Percentiles rank a stretch among this genome's conserved stretches.
These are phyloP conservation scores for Mesotaenium endlicherianum DNA, from an alignment of 139 green algal genomes.

Conservation along the genomic window DNA sequence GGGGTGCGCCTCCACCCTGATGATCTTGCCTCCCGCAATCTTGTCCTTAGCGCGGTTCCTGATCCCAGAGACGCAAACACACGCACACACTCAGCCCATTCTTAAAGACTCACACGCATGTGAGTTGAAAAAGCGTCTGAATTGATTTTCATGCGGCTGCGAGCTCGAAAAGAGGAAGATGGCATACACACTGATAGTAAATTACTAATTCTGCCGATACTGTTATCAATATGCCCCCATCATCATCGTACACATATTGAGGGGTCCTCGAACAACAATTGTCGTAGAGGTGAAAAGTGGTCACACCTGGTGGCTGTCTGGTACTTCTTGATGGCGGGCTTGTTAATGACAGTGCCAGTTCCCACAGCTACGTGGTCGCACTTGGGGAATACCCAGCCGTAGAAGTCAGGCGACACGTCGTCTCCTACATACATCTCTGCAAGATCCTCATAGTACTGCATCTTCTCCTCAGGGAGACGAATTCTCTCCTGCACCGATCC, in stretches of 20 bases:
- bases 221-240: no score
- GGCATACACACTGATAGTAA: no score
- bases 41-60: conserved; percentile 76
- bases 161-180: no score
- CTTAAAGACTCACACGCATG: no score
- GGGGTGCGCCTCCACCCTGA: conserved; percentile 96
- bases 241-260: no score
- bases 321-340: conserved; percentile 99
- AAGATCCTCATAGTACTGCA: conserved; percentile 99
- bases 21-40: conserved; percentile 93
- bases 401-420: conserved; percentile 99
- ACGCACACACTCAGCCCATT: no score
- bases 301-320: conserved; percentile 82
- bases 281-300: no score
- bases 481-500: conserved; percentile 86
- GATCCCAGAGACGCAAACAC: no score
- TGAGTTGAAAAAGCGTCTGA: no score
- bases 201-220: no score
- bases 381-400: conserved; percentile 99
- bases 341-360: conserved; percentile 99
- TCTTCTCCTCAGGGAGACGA: conserved; percentile 95
- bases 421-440: conserved; percentile 99
- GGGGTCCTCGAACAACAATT: no score
- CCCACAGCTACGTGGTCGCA: conserved; percentile 99
- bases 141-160: no score